Evolutionary conservation across 257 asterid species (phyloP), one percentile per base, ranked within the genome.

Genomic region (Anisodus acutangulus): DNA sequence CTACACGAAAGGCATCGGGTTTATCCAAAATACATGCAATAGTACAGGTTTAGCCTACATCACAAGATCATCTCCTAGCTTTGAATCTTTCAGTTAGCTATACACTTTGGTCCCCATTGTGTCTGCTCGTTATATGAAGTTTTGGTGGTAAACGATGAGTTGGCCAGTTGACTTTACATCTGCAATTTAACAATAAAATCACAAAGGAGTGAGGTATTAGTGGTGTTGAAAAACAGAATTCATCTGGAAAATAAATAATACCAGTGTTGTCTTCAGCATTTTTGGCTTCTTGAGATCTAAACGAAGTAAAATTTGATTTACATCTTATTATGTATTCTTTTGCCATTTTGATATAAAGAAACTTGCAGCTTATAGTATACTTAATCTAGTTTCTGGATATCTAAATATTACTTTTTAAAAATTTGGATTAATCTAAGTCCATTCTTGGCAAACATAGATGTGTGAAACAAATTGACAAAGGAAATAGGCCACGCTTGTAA

Each of bases 231-330:
- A 49, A 45, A 26, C 60, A 11, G 19, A 74, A 47, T 76, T 31
- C 82, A 78, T 78, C 64, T 78, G 39, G 37, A 8, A 53, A 78
- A 69, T 69, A 41, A 69, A 69, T 16, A 69, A 8, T 41, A 69
- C 4, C 1, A 8, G 35, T 4, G 35, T 41, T 41, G 35, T 47
- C 35, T 69, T 16, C 6, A 15, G 17, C 2, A 69, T 41, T 7
- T 0, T 39, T 15, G 53, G 53, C 53, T 0, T 31, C 35, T 31
- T 8, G 13, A 69, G 15, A 69, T 41, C 54, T 53, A 7, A 47
- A 47, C 19, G 0, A 69, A 41, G 78, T 41, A 69, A 37, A 16
- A 39, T 39, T 39, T 9, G 54, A 39, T 69, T n/a, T 16, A 15
- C 78, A 8, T 41, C 19, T 69, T 16, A 69, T 3, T 69, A 69